These are phyloP conservation scores for Nicotiana sylvestris DNA, from an alignment of 257 asterid genomes.

Conservation along the genomic window DNA sequence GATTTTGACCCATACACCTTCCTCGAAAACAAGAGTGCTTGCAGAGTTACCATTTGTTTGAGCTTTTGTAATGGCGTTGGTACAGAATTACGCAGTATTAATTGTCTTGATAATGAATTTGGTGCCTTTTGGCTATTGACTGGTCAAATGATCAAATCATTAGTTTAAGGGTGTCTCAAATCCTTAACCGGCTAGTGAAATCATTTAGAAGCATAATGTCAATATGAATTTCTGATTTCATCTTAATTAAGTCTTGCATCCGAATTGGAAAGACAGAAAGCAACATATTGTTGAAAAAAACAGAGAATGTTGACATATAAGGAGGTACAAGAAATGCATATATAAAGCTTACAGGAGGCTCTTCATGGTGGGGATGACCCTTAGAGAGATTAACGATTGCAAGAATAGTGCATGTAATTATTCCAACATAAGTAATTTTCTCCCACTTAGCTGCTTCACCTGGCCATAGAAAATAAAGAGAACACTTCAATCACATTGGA, in stretches of 20 bases:
- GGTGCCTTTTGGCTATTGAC: too few species aligned
- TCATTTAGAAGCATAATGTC: not conserved
- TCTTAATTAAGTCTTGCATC: not conserved
- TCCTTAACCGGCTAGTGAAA: not conserved
- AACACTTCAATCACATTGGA: not conserved
- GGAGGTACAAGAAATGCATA: not conserved
- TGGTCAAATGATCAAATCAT: not conserved
- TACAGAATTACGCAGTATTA: too few species aligned
- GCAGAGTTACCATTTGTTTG: too few species aligned
- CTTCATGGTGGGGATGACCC: conserved; percentile 68
- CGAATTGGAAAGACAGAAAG: not conserved
- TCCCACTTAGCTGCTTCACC: conserved; percentile 91
- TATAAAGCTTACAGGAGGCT: conserved; percentile 58
- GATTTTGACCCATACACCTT: too few species aligned
- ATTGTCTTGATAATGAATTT: too few species aligned
- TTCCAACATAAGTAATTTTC: conserved; percentile 63
- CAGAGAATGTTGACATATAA: not conserved
- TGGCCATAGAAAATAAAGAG: conserved; percentile 7
- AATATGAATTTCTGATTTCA: not conserved
- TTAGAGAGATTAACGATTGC: conserved; percentile 50
- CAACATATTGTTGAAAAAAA: not conserved
- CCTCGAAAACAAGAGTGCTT: too few species aligned
- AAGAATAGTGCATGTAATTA: conserved; percentile 39
- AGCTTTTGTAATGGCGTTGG: too few species aligned
- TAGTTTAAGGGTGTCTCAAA: not conserved